Evolutionary conservation across 371 early-diverging fungal genomes (phyloP), one percentile per base, ranked within the genome.

Genomic region (Zancudomyces culisetae): DNA sequence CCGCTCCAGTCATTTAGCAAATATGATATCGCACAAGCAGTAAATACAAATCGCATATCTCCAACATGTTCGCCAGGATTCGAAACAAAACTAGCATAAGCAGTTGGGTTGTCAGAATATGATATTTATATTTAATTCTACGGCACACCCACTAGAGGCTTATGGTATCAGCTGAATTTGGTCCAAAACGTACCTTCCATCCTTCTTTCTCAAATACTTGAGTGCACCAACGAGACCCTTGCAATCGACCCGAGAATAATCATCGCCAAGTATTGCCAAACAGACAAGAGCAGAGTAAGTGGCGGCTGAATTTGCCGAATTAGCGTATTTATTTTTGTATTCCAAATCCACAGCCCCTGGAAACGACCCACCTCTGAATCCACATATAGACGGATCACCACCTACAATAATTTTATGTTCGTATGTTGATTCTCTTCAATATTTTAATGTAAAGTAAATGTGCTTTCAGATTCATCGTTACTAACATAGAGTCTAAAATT

Each of bases 21-120:
- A 52, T 74, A 78, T 1, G 80, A 79, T 2, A 91, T 72, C 0
- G 79, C 83, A 50, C 83, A 83, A 0, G 98, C 96, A 60, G 90
- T 85, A 69, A 74, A 97, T 10, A 87, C 60, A 60, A 94, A 93
- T 12, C 98, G 77, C 68, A 86, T 77, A 64, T 97, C 97, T 29
- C 72, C 59, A 64, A 93, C 91, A 45, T 62, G 56, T 22, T 78
- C 75, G 29, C 70, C 78, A 20, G 61, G 62, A 15, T 73, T 71
- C 22, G 88, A 81, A 10, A 71, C 64, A 62, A 86, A 80, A 57
- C 81, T 83, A 57, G 3, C 18, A 15, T 29, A 19, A 20, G 20
- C 13, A 29, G 19, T 27, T 24, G 15, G 13, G 20, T 42, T 46
- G 26, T 47, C 29, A 10, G 42, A 41, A 43, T 27, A 13, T 23